Evolutionary conservation across 768 basidiomycete genomes (phyloP), one percentile per base, ranked within the genome.

Genomic region (Hygrocybe punicea): DNA sequence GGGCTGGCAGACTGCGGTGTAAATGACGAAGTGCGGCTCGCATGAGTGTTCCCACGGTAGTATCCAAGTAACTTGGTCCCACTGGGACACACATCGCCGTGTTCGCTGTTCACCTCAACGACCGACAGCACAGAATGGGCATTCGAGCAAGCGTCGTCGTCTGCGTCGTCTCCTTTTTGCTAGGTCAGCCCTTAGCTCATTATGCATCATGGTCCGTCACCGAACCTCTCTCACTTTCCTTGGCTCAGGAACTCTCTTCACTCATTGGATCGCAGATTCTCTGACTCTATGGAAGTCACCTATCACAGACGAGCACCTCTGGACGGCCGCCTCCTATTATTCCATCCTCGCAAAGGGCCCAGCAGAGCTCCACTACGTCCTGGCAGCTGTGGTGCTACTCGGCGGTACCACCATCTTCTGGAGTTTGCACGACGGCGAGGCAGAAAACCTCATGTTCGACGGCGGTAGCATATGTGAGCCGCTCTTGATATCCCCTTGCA

Each of bases 261-360:
- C 90, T 35, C 87, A 93, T 67, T 93, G 91, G 91, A 92, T 91
- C 60, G 91, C 91, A n/a, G 91, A 93, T 77, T 92, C 90, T 1
- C 75, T 91, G 51, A 93, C 91, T 34, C 78, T 93, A 39, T 93
- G 91, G 91, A 91, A 89, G 74, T 84, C 88, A 11, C 90, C 91
- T 42, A 80, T 86, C 63, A 92, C 88, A n/a, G 90, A 93, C 63
- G 84, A 85, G 60, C 83, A 88, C 62, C 78, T 93, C 11, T 91
- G 89, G 86, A 87, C 84, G 7, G 86, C 91, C 2, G 91, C 91
- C 6, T 74, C 81, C 52, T 93, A 93, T 70, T 93, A 93, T 68
- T 81, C 87, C 35, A 84, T 90, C 56, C 79, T 93, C 54, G 79
- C 89, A 21, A 86, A 83, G 60, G 82, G 81, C 9, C 84, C 89